These are phyloP conservation scores for Aspergillus uvarum DNA, from an alignment of 2,329 filamentous ascomycete genomes.

Conservation along the genomic window DNA sequence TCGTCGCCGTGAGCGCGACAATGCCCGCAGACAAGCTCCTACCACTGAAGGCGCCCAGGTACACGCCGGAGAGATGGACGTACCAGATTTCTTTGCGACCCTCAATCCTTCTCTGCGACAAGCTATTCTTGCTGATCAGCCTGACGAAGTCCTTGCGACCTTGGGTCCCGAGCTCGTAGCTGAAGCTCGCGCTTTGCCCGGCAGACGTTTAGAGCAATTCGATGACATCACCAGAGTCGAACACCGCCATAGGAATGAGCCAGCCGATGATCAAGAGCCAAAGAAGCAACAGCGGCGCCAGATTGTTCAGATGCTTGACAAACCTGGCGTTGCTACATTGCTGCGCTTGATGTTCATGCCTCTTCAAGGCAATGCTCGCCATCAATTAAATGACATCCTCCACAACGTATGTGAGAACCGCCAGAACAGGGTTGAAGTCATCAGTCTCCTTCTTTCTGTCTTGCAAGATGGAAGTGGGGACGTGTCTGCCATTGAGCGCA, in stretches of 20 bases:
- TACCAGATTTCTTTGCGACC: conserved; percentile 87
- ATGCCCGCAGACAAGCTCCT: conserved; percentile 66
- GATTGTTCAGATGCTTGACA: conserved; percentile 95
- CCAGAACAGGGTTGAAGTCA: conserved; percentile 91
- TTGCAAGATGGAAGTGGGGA: conserved; percentile 94
- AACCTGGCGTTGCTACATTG: conserved; percentile 90
- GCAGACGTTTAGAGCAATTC: conserved; percentile 57
- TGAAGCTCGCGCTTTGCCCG: conserved; percentile 73
- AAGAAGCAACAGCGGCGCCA: conserved; percentile 73
- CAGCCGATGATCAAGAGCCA: conserved; percentile 46
- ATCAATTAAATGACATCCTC: conserved; percentile 81
- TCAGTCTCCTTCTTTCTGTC: conserved; percentile 88
- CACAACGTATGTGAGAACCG: conserved; percentile 92
- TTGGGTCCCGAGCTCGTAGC: conserved; percentile 82
- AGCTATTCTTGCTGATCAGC: conserved; percentile 86
- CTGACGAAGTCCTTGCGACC: conserved; percentile 79
- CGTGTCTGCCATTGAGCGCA: conserved; percentile 88
- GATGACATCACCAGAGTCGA: conserved; percentile 44
- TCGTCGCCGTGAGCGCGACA: conserved; percentile 81
- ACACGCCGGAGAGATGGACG: conserved; percentile 80
- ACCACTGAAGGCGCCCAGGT: conserved; percentile 48
- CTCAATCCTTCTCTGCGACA: conserved; percentile 81
- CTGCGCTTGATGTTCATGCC: conserved; percentile 98
- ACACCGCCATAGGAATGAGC: conserved; percentile 36
- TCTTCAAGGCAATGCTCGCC: conserved; percentile 81